phyloP scores from a whole-genome alignment of 1,139 yeast genomes.

The Saccharomyces hybrid region DNA sequence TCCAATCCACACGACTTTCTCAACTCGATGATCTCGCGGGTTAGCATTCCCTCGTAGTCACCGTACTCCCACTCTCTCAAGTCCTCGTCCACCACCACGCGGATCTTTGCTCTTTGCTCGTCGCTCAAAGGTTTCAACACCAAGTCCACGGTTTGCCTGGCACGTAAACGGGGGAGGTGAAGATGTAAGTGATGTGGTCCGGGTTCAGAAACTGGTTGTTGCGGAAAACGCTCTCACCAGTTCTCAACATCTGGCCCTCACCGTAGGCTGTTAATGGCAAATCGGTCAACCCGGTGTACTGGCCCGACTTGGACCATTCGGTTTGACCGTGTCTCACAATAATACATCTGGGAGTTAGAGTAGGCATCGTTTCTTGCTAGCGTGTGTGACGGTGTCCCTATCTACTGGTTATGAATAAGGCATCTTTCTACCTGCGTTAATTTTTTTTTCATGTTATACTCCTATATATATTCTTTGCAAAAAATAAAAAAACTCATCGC shows the following conservation, averaged over 20 bases:
- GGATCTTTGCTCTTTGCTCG: slow-evolving; percentile 39
- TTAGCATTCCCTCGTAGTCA: slow-evolving; percentile 78
- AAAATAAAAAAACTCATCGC: not conserved
- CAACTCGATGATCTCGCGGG: slow-evolving; percentile 54
- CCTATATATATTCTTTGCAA: not conserved
- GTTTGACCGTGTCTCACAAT: slow-evolving; percentile 79
- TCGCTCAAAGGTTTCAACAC: slow-evolving; percentile 45
- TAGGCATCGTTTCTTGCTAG: slow-evolving; percentile 29
- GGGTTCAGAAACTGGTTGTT: slow-evolving; percentile 53
- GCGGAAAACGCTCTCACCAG: slow-evolving; percentile 68
- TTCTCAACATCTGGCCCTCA: slow-evolving; percentile 60
- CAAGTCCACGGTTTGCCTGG: slow-evolving; percentile 61
- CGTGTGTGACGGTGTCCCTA: not conserved
- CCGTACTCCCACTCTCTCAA: slow-evolving; percentile 95
- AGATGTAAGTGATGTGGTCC: slow-evolving; percentile 49
- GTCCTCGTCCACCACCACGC: slow-evolving; percentile 52
- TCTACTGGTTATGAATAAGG: not conserved
- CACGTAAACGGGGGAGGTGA: slow-evolving; percentile 72
- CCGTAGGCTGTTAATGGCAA: slow-evolving; percentile 72
- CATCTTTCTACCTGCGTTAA: not conserved
- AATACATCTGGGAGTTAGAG: slow-evolving; percentile 60
- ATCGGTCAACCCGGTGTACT: slow-evolving; percentile 81
- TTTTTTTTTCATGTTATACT: not conserved
- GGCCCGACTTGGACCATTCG: slow-evolving; percentile 91
- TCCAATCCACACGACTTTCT: slow-evolving; percentile 59